Evolutionary conservation across 441 rosid species (phyloP), one percentile per base, ranked within the genome.

Genomic region (Metrosideros polymorpha): DNA sequence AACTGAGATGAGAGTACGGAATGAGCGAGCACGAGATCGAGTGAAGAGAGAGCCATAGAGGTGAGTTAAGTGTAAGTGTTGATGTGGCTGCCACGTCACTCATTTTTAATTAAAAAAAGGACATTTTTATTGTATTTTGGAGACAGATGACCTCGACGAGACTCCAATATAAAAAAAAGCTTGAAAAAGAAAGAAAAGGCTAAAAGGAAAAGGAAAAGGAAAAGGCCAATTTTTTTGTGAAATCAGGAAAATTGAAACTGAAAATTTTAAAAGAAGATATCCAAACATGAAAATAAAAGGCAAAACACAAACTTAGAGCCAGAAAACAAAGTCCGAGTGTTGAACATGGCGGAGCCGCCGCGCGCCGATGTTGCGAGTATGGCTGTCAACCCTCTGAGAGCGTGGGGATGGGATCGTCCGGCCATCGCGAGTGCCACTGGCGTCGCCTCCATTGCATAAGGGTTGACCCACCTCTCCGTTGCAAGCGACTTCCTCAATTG

Each of bases 321-420:
- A 25, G 7, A 55, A 55, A 55, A n/a, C n/a, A 9, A 55, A 55
- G 59, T 55, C 6, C 6, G 29, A 55, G 14, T 2, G 59, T 55
- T 55, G 59, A 55, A 55, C 13, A 55, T 55, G 29, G 29, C 59
- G 3, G 29, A 24, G 55, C 13, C n/a, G 59, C 29, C n/a, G n/a
- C 6, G 3, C n/a, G 0, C 59, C 13, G 29, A 25, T 55, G 24
- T 9, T 1, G 0, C 12, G 24, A 55, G 3, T 6, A 5, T 25
- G 12, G 14, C 5, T 55, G 59, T 27, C 59, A 1, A 25, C 14
- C 7, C 14, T 55, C 6, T 25, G 25, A 25, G 15, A 55, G 29
- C 0, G 3, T 2, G 29, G 29, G 13, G 15, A 55, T 25, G 59
- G 59, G 29, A 25, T 55, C 3, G 29, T 12, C 13, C 14, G 15